Evolutionary conservation across 768 basidiomycete species (phyloP).

Genomic region (Mycena sanguinolenta): DNA sequence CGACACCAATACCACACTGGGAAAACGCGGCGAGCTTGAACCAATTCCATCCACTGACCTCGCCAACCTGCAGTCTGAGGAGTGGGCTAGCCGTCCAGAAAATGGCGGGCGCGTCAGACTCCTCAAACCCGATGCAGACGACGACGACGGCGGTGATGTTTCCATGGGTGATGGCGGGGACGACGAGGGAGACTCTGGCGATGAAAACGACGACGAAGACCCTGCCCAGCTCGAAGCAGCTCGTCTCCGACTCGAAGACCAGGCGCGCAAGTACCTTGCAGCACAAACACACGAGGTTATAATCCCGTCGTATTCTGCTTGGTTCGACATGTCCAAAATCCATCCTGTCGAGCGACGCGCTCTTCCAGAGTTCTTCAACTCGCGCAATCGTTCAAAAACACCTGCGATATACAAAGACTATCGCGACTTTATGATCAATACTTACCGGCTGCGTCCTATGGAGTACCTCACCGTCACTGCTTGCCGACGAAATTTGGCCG

Average conservation of each 20-base stretch:
- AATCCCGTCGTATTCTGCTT: constrained; percentile 96
- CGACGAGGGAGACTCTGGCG: constrained; percentile 82
- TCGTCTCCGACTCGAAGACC: constrained; percentile 83
- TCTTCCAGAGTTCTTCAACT: constrained; percentile 98
- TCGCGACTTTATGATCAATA: constrained; percentile 99
- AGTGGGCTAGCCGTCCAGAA: constrained; percentile 55
- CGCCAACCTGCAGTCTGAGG: constrained; percentile 74
- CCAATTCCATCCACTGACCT: constrained; percentile 85
- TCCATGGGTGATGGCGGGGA: constrained; percentile 87
- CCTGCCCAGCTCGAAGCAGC: constrained; percentile 87
- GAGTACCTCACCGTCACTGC: constrained; percentile 99
- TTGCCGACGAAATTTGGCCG: constrained; percentile 94
- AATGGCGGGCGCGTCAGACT: constrained; percentile 58
- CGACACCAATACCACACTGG: constrained; percentile 82
- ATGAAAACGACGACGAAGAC: constrained; percentile 89
- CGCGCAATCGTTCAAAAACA: constrained; percentile 93
- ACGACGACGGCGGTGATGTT: constrained; percentile 79
- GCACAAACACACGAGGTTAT: constrained; percentile 98
- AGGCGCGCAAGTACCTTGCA: constrained; percentile 93
- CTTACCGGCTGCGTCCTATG: constrained; percentile 91
- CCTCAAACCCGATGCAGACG: constrained; percentile 65
- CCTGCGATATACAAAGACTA: constrained; percentile 99
- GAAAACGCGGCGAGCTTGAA: constrained; percentile 91
- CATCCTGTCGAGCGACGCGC: constrained; percentile 93
- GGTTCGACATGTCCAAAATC: constrained; percentile 97